A percentile compares a stretch with the other conserved stretches of the same genome.
phyloP scores from a whole-genome alignment of 2,329 filamentous ascomycete species.

The Diaporthe sp. region DNA sequence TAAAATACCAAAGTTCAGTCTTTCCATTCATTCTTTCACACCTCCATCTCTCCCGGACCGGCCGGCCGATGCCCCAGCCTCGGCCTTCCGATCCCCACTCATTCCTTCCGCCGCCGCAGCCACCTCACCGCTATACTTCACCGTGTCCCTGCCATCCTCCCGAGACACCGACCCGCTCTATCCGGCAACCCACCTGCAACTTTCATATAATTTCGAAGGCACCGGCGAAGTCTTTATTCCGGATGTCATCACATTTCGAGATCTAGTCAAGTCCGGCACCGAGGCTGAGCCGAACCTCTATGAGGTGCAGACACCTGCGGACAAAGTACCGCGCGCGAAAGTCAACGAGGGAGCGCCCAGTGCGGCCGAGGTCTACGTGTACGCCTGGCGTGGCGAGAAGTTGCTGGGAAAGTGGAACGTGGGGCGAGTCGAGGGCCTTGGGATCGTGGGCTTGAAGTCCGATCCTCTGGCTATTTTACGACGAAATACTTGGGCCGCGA shows the following conservation, averaged over 20 bases:
- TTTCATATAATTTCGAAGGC: slow-evolving; percentile 2
- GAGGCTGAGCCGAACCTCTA: neutral
- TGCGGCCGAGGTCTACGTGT: neutral
- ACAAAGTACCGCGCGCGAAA: neutral
- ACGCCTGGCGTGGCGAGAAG: slow-evolving; percentile 7
- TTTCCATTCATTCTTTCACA: slow-evolving; percentile 5
- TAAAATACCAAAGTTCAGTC: neutral
- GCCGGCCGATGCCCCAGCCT: neutral
- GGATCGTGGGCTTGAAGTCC: slow-evolving; percentile 4
- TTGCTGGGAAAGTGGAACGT: neutral
- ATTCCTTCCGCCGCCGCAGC: slow-evolving; percentile 3
- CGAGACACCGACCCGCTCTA: slow-evolving; percentile 6
- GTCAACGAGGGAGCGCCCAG: slow-evolving; percentile 16
- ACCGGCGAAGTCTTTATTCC: neutral
- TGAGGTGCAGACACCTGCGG: neutral
- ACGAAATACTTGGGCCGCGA: slow-evolving; percentile 8
- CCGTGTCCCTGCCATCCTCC: neutral
- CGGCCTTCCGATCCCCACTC: slow-evolving; percentile 2
- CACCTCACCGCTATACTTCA: slow-evolving; percentile 8
- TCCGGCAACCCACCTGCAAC: slow-evolving; percentile 10
- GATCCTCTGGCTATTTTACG: neutral
- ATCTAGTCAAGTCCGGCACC: neutral
- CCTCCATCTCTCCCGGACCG: neutral
- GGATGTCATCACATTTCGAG: neutral
- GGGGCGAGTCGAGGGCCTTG: neutral